phyloP scores from a whole-genome alignment of 73 alveolate species.

The Symbiodinium natans region DNA sequence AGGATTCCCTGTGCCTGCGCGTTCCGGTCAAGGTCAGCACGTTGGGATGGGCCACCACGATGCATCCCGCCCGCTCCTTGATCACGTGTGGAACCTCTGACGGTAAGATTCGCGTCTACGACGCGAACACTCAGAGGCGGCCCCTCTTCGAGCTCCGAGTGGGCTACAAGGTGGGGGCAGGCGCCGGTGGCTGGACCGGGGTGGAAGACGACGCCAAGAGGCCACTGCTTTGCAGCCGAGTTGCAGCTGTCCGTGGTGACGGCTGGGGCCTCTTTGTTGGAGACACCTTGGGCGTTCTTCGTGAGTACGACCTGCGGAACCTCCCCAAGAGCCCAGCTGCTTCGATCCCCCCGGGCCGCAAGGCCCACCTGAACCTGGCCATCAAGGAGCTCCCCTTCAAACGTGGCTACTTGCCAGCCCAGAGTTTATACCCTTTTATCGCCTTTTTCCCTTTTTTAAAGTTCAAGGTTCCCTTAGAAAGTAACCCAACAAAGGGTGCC shows the following conservation, averaged over 20 bases:
- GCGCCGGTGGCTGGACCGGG: conserved; percentile 73
- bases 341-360: conserved; percentile 44
- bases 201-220: conserved; percentile 58
- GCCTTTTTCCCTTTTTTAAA: no score
- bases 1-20: conserved; percentile 54
- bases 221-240: conserved; percentile 64
- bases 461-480: no score
- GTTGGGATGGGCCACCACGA: conserved; percentile 75
- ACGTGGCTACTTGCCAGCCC: conserved; percentile 55
- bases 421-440: no score
- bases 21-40: conserved; percentile 84
- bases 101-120: conserved; percentile 73
- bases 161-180: conserved; percentile 65
- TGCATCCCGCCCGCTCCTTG: conserved; percentile 65
- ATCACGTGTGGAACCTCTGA: conserved; percentile 62
- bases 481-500: background rate
- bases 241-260: conserved; percentile 60
- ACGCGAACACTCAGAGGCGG: conserved; percentile 71
- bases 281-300: conserved; percentile 67
- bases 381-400: conserved; percentile 86
- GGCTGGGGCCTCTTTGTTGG: conserved; percentile 55
- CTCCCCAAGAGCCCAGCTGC: conserved; percentile 56
- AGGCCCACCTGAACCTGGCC: conserved; percentile 77
- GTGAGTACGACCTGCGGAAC: conserved; percentile 88
- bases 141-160: conserved; percentile 87